A percentile compares a stretch with the other conserved stretches of the same genome.
These are phyloP conservation scores for Eucalyptus leucophloia DNA, from an alignment of 345 rosid genomes.

Conservation along the genomic window DNA sequence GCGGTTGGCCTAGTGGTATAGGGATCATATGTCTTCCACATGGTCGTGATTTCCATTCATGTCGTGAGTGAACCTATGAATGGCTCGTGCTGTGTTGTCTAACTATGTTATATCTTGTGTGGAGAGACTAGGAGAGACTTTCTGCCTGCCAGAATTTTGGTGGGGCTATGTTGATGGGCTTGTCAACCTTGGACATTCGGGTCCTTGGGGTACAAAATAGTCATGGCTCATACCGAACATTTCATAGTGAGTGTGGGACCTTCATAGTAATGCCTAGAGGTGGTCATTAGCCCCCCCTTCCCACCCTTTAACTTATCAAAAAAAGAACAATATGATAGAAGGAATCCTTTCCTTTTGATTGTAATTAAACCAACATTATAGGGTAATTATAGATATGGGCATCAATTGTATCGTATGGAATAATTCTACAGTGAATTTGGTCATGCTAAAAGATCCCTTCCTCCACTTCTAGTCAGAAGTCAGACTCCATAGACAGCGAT, in stretches of 20 bases:
- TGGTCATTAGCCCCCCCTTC: neutral
- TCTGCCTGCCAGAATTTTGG: neutral
- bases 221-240: neutral
- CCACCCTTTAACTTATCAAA: neutral
- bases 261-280: neutral
- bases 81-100: neutral
- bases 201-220: neutral
- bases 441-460: neutral
- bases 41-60: neutral
- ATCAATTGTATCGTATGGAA: neutral
- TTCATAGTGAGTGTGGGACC: neutral
- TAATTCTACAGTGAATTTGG: neutral
- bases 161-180: neutral
- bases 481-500: neutral
- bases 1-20: neutral
- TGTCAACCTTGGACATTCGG: neutral
- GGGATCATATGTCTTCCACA: neutral
- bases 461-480: neutral
- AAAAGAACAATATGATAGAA: neutral
- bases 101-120: neutral
- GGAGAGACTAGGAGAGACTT: neutral
- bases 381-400: neutral
- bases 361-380: neutral
- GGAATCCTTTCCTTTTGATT: neutral
- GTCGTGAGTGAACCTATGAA: neutral